Conservation (phyloP, 225 moss, liverwort and hornwort species). For the Marchantia paleacea region DNA sequence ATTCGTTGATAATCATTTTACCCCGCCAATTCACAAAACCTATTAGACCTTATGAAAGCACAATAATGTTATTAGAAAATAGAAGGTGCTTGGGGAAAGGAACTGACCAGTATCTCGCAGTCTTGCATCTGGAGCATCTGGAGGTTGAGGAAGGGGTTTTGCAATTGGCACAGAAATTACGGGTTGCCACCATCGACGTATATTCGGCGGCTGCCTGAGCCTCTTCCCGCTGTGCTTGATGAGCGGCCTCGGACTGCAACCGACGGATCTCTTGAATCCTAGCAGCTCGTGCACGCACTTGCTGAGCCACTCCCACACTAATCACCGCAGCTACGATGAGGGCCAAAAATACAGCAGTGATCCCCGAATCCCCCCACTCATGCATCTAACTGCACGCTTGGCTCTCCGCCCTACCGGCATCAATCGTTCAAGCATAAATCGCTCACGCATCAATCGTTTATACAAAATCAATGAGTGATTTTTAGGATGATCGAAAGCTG, state of each 20-base stretch:
- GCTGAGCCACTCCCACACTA: constrained; percentile 51
- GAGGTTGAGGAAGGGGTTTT: constrained; percentile 44
- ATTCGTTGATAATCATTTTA: neutral
- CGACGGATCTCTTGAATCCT: constrained; percentile 54
- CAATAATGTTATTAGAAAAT: neutral
- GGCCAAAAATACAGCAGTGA: constrained; percentile 60
- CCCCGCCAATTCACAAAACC: neutral
- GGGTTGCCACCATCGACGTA: constrained; percentile 53
- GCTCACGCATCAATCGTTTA: neutral
- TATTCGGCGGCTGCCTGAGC: constrained; percentile 57
- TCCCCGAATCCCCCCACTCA: constrained; percentile 88
- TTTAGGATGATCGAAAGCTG: neutral
- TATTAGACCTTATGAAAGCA: neutral
- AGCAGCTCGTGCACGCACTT: constrained; percentile 39
- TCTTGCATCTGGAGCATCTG: constrained; percentile 80
- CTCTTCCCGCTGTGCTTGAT: constrained; percentile 66
- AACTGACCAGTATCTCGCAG: constrained; percentile 70
- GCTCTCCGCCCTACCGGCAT: constrained; percentile 39
- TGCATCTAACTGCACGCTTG: constrained; percentile 77
- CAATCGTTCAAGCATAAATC: constrained; percentile 37
- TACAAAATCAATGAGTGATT: neutral
- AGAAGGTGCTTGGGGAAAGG: neutral
- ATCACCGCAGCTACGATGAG: constrained; percentile 54
- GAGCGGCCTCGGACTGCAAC: constrained; percentile 47
- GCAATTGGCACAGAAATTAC: constrained; percentile 59